Conservation (phyloP, 305 asterid species). For the Rubia balearica region DNA sequence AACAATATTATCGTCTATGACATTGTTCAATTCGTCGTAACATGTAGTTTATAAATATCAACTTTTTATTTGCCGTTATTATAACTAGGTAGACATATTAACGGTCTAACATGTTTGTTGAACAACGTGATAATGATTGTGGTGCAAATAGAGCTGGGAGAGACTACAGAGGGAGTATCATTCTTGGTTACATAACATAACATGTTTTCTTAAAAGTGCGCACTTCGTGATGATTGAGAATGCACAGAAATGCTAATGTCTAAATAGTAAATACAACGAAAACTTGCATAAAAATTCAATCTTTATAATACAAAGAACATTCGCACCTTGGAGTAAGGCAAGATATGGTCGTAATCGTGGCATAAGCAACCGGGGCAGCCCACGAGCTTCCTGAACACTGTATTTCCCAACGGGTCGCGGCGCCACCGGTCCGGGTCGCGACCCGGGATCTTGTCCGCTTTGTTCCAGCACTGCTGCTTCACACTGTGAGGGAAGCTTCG, state of each 20-base stretch:
- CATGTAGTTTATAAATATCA: too few relatives aligned
- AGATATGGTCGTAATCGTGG: slow-evolving; percentile 95
- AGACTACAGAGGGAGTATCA: too few relatives aligned
- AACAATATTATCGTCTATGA: too few relatives aligned
- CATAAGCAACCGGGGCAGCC: slow-evolving; percentile 98
- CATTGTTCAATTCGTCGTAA: too few relatives aligned
- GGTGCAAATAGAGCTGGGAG: too few relatives aligned
- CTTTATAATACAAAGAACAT: not conserved
- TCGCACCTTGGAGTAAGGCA: slow-evolving; percentile 86
- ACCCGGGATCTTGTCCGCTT: slow-evolving; percentile 80
- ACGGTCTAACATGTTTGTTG: too few relatives aligned
- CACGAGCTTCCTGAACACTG: slow-evolving; percentile 74
- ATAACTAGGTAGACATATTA: too few relatives aligned
- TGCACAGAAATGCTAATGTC: not conserved
- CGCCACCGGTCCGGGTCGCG: slow-evolving; percentile 96
- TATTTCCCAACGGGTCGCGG: slow-evolving; percentile 73
- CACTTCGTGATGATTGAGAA: not conserved
- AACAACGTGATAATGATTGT: too few relatives aligned
- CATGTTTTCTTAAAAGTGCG: too few relatives aligned
- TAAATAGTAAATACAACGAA: not conserved
- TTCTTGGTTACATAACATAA: too few relatives aligned
- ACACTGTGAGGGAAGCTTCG: slow-evolving; percentile 78
- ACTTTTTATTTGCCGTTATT: too few relatives aligned
- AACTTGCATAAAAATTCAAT: too few relatives aligned
- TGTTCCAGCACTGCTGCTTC: slow-evolving; percentile 93